A percentile compares a stretch with the other conserved stretches of the same genome.
Conservation (phyloP, 1,139 yeast species). For the Protomyces arabidopsidicola region DNA sequence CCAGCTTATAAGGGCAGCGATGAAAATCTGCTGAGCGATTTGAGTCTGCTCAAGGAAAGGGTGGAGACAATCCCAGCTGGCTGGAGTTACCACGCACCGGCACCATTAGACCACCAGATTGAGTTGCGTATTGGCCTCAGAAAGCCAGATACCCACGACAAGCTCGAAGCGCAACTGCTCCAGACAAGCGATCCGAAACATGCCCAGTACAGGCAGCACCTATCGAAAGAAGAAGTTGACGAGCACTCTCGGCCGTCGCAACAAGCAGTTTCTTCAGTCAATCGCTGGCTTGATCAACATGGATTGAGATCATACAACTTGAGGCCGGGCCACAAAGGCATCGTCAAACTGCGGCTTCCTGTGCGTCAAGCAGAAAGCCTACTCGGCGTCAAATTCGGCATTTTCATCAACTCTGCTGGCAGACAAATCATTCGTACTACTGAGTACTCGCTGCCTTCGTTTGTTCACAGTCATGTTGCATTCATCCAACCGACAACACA, state of each 20-base stretch:
- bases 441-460: conserved; percentile 5
- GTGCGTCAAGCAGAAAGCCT: conserved; percentile 7
- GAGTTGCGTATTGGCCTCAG: conserved; percentile 7
- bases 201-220: conserved; percentile 7
- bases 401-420: neutral
- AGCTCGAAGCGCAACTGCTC: neutral
- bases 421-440: neutral
- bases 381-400: neutral
- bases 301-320: neutral
- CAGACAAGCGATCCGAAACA: neutral
- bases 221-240: neutral
- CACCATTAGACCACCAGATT: neutral
- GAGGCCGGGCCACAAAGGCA: neutral
- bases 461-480: conserved; percentile 6
- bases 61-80: neutral
- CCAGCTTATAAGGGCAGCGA: neutral
- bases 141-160: neutral
- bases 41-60: neutral
- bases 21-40: neutral
- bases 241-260: conserved; percentile 1
- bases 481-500: conserved; percentile 10
- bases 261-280: neutral
- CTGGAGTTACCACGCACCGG: neutral
- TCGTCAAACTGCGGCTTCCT: neutral
- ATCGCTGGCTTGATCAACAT: neutral